phyloP scores from a whole-genome alignment of 495 filamentous ascomycete species.

The Corynascus novoguineensis region DNA sequence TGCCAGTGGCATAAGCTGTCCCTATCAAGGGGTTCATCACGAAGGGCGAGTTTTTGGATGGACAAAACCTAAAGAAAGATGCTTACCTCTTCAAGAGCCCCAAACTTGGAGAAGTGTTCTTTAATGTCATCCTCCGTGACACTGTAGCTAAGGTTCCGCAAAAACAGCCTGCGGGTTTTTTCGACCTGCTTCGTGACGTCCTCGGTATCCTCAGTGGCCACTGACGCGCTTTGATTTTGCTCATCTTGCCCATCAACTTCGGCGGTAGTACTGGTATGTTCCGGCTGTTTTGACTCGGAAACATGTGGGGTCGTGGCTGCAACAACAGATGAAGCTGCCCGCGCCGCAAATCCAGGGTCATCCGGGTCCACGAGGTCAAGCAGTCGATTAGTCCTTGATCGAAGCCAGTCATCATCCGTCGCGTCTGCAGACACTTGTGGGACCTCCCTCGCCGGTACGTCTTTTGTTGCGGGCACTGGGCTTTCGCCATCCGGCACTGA shows the following conservation, averaged over 20 bases:
- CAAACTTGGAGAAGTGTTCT: slow-evolving; percentile 62
- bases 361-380: slow-evolving; percentile 71
- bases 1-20: slow-evolving; percentile 84
- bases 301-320: slow-evolving; percentile 9
- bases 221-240: slow-evolving; percentile 17
- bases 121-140: slow-evolving; percentile 72
- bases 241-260: slow-evolving; percentile 21
- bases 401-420: slow-evolving; percentile 86
- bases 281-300: slow-evolving; percentile 22
- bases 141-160: slow-evolving; percentile 82
- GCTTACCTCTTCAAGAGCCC: slow-evolving; percentile 81
- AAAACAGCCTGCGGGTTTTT: slow-evolving; percentile 67
- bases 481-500: background rate
- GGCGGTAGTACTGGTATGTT: slow-evolving; percentile 20
- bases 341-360: slow-evolving; percentile 31
- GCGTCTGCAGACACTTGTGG: slow-evolving; percentile 30
- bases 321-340: slow-evolving; percentile 14
- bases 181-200: slow-evolving; percentile 44
- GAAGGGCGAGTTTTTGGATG: slow-evolving; percentile 28
- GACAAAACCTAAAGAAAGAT: slow-evolving; percentile 14
- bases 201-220: slow-evolving; percentile 29
- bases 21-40: slow-evolving; percentile 99
- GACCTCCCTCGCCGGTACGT: slow-evolving; percentile 12
- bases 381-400: slow-evolving; percentile 84
- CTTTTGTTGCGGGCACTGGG: slow-evolving; percentile 13